phyloP scores from a whole-genome alignment of 495 filamentous ascomycete genomes.

The Sabuloglossum arenarium region DNA sequence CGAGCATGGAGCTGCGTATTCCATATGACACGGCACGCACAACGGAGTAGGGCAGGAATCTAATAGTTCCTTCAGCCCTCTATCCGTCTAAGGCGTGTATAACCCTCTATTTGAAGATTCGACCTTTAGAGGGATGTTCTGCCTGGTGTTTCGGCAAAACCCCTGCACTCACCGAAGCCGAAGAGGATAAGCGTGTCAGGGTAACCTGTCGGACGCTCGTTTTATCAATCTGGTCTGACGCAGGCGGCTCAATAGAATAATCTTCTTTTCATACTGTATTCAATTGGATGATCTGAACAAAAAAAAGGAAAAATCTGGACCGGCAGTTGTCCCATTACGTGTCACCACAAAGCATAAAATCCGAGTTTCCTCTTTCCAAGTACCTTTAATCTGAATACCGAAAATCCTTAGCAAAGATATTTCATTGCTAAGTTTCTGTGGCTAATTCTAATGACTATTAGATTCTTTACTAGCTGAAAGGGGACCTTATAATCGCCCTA shows the following conservation, averaged over 20 bases:
- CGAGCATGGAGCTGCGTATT: neutral
- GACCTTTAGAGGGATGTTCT: neutral
- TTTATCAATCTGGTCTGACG: neutral
- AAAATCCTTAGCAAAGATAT: no score
- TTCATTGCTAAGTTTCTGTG: no score
- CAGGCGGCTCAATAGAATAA: neutral
- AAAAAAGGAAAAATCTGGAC: neutral
- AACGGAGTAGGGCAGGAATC: neutral
- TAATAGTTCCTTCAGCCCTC: neutral
- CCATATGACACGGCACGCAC: neutral
- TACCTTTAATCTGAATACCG: no score
- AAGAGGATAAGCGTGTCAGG: neutral
- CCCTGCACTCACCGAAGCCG: neutral
- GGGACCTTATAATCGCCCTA: no score
- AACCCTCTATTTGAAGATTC: neutral
- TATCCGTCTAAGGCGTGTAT: neutral
- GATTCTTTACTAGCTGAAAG: no score
- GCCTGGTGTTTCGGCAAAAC: conserved; percentile 1
- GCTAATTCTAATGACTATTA: no score
- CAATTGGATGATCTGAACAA: neutral
- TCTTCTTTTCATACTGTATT: neutral
- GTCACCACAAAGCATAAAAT: neutral
- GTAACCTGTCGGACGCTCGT: neutral
- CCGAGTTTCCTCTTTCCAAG: neutral
- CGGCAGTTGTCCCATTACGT: neutral